phyloP scores from a whole-genome alignment of 2,329 filamentous ascomycete species.

The Cladosporium sphaerospermum region DNA sequence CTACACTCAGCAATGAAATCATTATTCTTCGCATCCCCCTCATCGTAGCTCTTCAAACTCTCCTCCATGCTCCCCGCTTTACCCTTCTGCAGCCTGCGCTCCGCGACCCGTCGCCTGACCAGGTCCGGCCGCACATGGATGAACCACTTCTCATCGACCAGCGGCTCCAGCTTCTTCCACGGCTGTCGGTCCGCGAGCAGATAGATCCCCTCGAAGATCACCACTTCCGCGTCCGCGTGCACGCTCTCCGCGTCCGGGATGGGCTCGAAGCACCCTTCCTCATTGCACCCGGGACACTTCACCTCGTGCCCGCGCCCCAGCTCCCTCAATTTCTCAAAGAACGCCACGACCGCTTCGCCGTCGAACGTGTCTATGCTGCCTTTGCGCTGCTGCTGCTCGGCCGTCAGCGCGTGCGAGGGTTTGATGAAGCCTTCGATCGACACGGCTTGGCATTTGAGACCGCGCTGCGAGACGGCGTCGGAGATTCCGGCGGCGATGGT shows the following conservation, averaged over 20 bases:
- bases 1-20: constrained; percentile 4
- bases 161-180: constrained; percentile 30
- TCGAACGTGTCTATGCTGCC: constrained; percentile 9
- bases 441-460: constrained; percentile 8
- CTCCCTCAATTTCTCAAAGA: constrained; percentile 5
- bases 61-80: constrained; percentile 8
- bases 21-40: constrained; percentile 3
- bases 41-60: constrained; percentile 9
- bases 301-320: constrained; percentile 5
- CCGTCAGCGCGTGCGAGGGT: constrained; percentile 2
- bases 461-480: background rate
- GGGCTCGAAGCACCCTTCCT: constrained; percentile 5
- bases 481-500: constrained; percentile 4
- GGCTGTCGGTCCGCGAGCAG: constrained; percentile 27
- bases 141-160: constrained; percentile 40
- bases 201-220: constrained; percentile 24
- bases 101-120: constrained; percentile 34
- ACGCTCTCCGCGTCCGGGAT: constrained; percentile 1
- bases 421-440: constrained; percentile 12
- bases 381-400: background rate
- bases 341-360: constrained; percentile 7
- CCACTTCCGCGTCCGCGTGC: constrained; percentile 1
- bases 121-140: constrained; percentile 34
- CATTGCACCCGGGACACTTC: constrained; percentile 1
- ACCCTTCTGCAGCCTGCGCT: constrained; percentile 17